These are phyloP conservation scores for Saccharomycopsis schoenii DNA, from an alignment of 805 yeast genomes.

Conservation along the genomic window DNA sequence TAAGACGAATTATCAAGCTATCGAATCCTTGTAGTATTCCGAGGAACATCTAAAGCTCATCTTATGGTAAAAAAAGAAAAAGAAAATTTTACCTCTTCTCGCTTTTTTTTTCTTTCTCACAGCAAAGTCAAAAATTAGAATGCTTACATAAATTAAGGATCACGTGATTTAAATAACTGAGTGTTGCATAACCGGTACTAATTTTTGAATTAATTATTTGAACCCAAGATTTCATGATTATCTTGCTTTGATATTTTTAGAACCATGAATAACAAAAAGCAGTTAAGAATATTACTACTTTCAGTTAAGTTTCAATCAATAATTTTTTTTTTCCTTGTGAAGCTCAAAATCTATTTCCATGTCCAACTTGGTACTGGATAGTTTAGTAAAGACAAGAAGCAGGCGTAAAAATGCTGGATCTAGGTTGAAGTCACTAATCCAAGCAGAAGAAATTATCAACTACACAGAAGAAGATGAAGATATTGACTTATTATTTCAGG, in stretches of 20 bases:
- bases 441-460: slow-evolving; percentile 42
- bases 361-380: slow-evolving; percentile 29
- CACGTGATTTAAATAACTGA: background rate
- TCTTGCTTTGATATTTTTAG: too few species aligned
- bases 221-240: too few species aligned
- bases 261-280: background rate
- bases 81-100: background rate
- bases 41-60: background rate
- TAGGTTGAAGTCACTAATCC: slow-evolving; percentile 60
- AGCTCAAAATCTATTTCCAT: too few species aligned
- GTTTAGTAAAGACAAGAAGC: slow-evolving; percentile 63
- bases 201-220: too few species aligned
- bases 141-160: too few species aligned
- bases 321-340: background rate
- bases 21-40: too few species aligned
- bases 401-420: slow-evolving; percentile 89
- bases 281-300: background rate
- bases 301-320: background rate
- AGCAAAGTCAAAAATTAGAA: background rate
- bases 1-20: too few species aligned
- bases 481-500: slow-evolving; percentile 61
- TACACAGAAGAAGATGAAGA: slow-evolving; percentile 67
- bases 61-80: background rate
- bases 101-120: background rate
- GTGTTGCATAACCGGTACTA: too few species aligned